Evolutionary conservation across 2,329 filamentous ascomycete species (phyloP), one percentile per base, ranked within the genome.

Genomic region (Beauveria varroae): DNA sequence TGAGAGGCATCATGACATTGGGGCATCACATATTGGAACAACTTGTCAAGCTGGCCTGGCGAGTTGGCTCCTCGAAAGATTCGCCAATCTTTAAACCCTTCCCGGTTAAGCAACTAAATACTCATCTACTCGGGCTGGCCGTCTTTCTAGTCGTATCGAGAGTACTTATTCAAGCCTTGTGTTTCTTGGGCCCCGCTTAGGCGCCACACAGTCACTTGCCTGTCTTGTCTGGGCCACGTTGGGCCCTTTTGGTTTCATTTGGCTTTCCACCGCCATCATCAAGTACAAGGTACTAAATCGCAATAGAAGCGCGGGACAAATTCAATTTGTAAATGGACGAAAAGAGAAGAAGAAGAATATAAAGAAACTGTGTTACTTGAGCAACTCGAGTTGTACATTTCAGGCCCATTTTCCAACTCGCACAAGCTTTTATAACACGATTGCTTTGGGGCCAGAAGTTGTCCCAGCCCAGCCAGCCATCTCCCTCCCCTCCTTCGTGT

Each of bases 191-290:
- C 46, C 56, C 34, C 56, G 30, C 54, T 52, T 24, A n/a, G 56
- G 47, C 56, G 56, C 56, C 56, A 58, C 56, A 7, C 34, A 58
- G 56, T 58, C 56, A 51, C 47, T 41, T n/a, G 30, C 10, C 47
- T 43, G 47, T 22, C 56, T 34, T 58, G 34, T 59, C 56, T 52
- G 34, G 56, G 56, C 56, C 47, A 59, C 56, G 56, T 59, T 59
- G 47, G 47, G 56, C 34, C 56, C 46, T 51, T 56, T 59, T 52
- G 56, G 56, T 59, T 52, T 59, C 56, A 57, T 57, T 57, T 57
- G 26, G 54, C 54, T 18, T 47, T 46, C 43, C 43, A 57, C 54
- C 54, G 43, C 41, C 24, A 56, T 46, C 20, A 46, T 56, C n/a
- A n/a, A n/a, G n/a, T 56, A 24, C 40, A 10, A 56, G 40, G 20